Percentiles rank a stretch among this genome's conserved stretches.
phyloP scores from a whole-genome alignment of 345 rosid species.

The Ailanthus altissimus region DNA sequence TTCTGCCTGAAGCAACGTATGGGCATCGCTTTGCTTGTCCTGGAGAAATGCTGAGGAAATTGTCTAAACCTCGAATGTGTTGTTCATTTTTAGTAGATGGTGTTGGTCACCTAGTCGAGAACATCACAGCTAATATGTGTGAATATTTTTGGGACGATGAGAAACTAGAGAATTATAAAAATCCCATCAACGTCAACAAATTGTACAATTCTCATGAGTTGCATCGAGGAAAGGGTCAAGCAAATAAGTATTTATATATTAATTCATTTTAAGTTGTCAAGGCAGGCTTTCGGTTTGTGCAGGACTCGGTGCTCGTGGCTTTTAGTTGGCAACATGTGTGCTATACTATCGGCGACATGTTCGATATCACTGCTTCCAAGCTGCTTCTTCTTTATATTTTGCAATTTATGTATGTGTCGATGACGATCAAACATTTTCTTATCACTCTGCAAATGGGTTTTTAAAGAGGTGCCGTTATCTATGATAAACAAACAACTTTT shows the following conservation, averaged over 20 bases:
- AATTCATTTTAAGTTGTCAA: background rate
- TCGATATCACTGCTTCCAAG: conserved; percentile 14
- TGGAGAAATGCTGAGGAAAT: conserved; percentile 11
- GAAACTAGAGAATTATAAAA: background rate
- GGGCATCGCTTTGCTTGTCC: conserved; percentile 5
- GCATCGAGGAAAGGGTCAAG: conserved; percentile 1
- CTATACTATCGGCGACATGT: conserved; percentile 23
- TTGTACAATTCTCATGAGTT: background rate
- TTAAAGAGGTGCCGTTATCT: too few relatives aligned
- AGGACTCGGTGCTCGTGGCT: conserved; percentile 1
- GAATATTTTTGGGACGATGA: conserved; percentile 19
- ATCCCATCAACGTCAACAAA: background rate
- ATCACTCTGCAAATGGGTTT: background rate
- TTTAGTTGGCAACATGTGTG: conserved; percentile 28
- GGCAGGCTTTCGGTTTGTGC: background rate
- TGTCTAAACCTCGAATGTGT: background rate
- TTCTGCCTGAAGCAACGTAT: conserved; percentile 9
- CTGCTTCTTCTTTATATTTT: background rate
- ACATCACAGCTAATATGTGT: conserved; percentile 27
- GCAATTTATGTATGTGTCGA: background rate
- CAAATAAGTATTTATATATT: background rate
- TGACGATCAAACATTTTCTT: background rate
- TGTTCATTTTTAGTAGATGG: background rate
- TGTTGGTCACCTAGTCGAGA: conserved; percentile 10
- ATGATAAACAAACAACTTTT: too few relatives aligned